Conservation (phyloP, 2,329 filamentous ascomycete genomes). For the Penicillium capsulatum region DNA sequence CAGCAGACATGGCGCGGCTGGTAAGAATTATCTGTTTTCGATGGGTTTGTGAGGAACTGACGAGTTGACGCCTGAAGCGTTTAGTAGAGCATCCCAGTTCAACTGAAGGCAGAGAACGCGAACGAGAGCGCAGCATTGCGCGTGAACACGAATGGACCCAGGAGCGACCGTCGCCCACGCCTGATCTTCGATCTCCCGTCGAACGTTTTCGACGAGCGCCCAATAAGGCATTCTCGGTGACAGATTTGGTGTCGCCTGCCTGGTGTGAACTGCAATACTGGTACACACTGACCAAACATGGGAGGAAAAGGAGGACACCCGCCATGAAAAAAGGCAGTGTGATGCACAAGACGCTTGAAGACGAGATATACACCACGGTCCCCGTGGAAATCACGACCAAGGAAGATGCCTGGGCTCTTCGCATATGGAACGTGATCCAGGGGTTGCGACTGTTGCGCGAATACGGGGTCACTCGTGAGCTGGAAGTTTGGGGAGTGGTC, state of each 20-base stretch:
- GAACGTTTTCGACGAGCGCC: conserved; percentile 74
- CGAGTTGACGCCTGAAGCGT: conserved; percentile 54
- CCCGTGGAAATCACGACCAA: conserved; percentile 66
- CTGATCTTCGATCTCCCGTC: conserved; percentile 59
- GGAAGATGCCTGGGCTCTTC: conserved; percentile 77
- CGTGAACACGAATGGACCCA: conserved; percentile 27
- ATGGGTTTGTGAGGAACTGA: conserved; percentile 48
- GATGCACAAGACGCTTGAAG: conserved; percentile 79
- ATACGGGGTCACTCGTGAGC: conserved; percentile 67
- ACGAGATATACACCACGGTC: conserved; percentile 76
- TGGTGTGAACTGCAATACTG: conserved; percentile 97
- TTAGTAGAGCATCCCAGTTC: conserved; percentile 54
- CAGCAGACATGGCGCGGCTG: conserved; percentile 27
- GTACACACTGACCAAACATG: conserved; percentile 75
- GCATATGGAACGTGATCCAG: conserved; percentile 87
- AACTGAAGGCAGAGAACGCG: conserved; percentile 32
- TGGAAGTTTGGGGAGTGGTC: conserved; percentile 80
- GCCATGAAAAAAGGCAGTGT: conserved; percentile 80
- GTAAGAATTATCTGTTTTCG: conserved; percentile 25
- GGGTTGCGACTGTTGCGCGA: conserved; percentile 70
- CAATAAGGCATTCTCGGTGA: conserved; percentile 76
- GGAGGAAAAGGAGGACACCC: conserved; percentile 67
- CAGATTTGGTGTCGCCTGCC: conserved; percentile 79
- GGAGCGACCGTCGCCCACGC: conserved; percentile 14
- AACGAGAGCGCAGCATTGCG: conserved; percentile 29